Base-by-base conservation (phyloP, 331 rosid genomes). In the Cucumis variabilis region DNA sequence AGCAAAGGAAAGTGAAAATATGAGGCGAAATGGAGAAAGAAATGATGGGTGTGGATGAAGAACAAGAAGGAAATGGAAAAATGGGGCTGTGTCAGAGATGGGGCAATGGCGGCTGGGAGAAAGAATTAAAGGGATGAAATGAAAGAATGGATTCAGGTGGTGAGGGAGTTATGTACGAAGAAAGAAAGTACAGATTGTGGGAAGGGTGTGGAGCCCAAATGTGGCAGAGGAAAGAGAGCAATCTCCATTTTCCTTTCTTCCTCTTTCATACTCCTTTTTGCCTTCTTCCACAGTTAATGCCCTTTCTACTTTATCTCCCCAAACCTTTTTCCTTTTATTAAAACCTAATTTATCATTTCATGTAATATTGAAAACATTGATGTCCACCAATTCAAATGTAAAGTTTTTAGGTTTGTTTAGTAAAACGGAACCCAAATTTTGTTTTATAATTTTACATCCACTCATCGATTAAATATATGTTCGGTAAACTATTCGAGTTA, bases 161-260 rank as follows among this genome's bases (percentile, higher is more conserved):
- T 2, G 15, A 11, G 55, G 46, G 74, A 69, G 41, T 13, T 25
- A 37, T 51, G 28, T 5, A 33, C 13, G 74, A 4, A 37, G 7
- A 37, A 51, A 51, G 58, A 51, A 51, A 51, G 58, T 51, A 51
- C 58, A 51, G 17, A 51, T 51, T 51, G 58, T 51, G 16, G 58
- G 58, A 37, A 21, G 27, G 14, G 8, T 9, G 70, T 75, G 82
- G 82, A 75, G 82, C 82, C 82, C 82, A 76, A 76, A 76, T 46
- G 82, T 48, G 82, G 37, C 63, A 76, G 30, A 75, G 60, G 25
- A 9, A 10, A 13, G 44, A 37, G 1, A 1, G 20, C 44, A 30
- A 27, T 69, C 24, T 13, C 63, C 63, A 4, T 60, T 14, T 37
- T 37, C 44, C 44, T 27, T 69, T 13, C 74, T 24, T 67, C 14